Base-by-base conservation (phyloP, 345 rosid genomes). In the Pistacia integerrima region DNA sequence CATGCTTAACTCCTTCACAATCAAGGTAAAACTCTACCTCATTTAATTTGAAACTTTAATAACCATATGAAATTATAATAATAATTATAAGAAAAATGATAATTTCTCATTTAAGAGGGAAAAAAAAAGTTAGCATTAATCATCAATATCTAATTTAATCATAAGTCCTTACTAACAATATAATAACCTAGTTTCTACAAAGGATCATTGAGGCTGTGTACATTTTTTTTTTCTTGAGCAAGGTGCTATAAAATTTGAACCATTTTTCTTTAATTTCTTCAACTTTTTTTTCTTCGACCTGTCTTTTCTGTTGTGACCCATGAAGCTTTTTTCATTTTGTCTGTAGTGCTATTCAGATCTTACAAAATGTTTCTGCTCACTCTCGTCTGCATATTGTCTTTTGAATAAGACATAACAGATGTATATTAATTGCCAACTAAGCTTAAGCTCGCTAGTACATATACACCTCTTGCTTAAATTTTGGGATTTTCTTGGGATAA, bases 1-100 rank as follows among this genome's bases (percentile, higher is more conserved):
- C 77, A 84, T 92, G 86, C 89, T 89, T 75, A 88, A 91, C 76
- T 90, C 97, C 85, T 97, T 97, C 89, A 97, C 97, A 61, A 92
- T 97, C 87, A 94, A 97, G 98, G 99, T 97, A 16, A 30, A 30
- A 12, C 58, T 64, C 38, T 64, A 71, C 4, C 62, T 38, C 12
- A 1, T 25, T 67, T 25, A 11, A 46, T 63, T 33, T 61, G 13
- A 0, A 49, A 49, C 54, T 49, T 49, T 46, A 46, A 30, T 30
- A 30, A 30, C 33, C 33, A 30, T 30, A 30, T 30, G 33, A 30
- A 46, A 46, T 46, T 11, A 6, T 46, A 46, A 46, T 46, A 59
- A 4, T 2, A 18, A 59, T 59, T 57, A 7, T 4, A 57, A 16
- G 60, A n/a, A 57, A 30, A 30, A 30, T 30, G 33, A 30, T 30